Base-by-base conservation (phyloP, 345 rosid genomes). In the Salix udensis region DNA sequence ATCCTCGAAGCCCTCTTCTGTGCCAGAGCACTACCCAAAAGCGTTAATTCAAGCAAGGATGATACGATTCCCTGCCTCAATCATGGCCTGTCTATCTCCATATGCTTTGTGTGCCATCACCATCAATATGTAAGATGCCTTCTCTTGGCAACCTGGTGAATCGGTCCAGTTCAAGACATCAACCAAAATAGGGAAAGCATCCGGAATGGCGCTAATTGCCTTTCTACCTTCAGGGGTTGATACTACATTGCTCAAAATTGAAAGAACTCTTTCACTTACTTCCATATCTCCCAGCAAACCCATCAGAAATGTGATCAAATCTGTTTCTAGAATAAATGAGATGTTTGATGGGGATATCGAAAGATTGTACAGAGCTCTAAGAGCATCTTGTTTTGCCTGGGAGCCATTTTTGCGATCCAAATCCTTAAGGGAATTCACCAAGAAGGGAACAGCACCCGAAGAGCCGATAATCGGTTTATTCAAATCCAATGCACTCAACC, bases 1-100 rank as follows among this genome's bases (percentile, higher is more conserved):
- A 96, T 89, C 90, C 98, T 91, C 4, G 97, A 93, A 23, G 99
- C 98, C 86, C 99, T 86, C 82, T 96, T 96, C 81, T 96, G 99
- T 0, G 99, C 88, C 84, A 96, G 86, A 44, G 97, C 87, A 75
- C 93, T 96, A 53, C 99, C 99, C 74, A 96, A 73, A 55, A 96
- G 96, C 0, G 96, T 93, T 81, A 96, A 81, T 65, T 96, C 99
- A 1, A 96, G 98, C 85, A 93, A 86, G 0, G 97, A 80, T 0
- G 96, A 93, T 37, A 84, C 90, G 50, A 96, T 78, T 46, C 99
- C 99, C 0, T n/a, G 96, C 99, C 44, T 96, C 98, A 0, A 93
- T 86, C 99, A 96, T 96, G 72, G 91, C 89, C 73, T 91, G 97
- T 81, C 98, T 79, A 77, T 93, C 94, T 44, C 92, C 88, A 39